phyloP scores from a whole-genome alignment of 1,139 yeast genomes.

The Yamadazyma triangularis region DNA sequence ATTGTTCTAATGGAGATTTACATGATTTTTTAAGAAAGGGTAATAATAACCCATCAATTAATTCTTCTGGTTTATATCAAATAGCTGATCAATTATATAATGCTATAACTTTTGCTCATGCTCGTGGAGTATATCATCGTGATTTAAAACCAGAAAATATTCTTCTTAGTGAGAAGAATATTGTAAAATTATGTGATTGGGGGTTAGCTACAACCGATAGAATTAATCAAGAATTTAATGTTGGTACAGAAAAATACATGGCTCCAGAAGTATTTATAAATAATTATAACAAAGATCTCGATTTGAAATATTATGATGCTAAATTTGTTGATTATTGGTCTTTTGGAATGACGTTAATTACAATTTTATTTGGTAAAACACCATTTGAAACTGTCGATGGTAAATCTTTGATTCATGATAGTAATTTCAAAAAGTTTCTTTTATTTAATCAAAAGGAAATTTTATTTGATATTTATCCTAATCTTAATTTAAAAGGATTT shows the following conservation, averaged over 20 bases:
- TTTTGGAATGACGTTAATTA: constrained; percentile 39
- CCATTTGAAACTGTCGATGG: constrained; percentile 30
- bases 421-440: constrained; percentile 37
- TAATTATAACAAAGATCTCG: constrained; percentile 13
- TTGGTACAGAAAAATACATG: constrained; percentile 57
- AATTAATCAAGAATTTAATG: constrained; percentile 40
- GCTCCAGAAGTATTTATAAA: constrained; percentile 44
- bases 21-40: constrained; percentile 17
- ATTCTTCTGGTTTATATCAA: constrained; percentile 14
- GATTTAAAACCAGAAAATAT: constrained; percentile 56
- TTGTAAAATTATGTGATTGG: constrained; percentile 53
- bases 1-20: constrained; percentile 39
- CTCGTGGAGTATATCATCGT: constrained; percentile 44
- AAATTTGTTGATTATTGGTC: constrained; percentile 41
- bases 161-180: constrained; percentile 34
- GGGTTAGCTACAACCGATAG: constrained; percentile 44
- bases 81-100: constrained; percentile 35
- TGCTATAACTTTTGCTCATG: constrained; percentile 40
- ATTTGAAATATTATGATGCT: constrained; percentile 26
- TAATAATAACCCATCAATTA: constrained; percentile 16
- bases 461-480: constrained; percentile 40
- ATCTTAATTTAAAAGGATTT: constrained; percentile 34
- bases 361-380: constrained; percentile 45
- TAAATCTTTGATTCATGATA: constrained; percentile 22
- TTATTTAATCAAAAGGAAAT: constrained; percentile 28